Conservation (phyloP, 495 filamentous ascomycete species). For the Neurospora sp. region DNA sequence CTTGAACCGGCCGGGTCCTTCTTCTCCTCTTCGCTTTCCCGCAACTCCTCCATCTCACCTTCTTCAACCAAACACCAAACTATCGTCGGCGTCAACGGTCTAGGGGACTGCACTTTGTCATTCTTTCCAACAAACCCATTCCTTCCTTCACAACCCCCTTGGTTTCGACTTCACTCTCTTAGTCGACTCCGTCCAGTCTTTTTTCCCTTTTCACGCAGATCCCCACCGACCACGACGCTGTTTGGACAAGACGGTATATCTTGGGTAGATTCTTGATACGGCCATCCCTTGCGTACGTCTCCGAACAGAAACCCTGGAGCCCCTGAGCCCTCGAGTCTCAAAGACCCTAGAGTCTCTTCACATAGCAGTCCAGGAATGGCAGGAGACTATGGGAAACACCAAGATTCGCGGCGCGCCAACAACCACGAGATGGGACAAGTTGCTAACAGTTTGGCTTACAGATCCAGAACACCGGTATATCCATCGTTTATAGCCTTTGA, state of each 20-base stretch:
- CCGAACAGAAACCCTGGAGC: not conserved
- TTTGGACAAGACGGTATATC: not conserved
- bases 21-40: slow-evolving; percentile 12
- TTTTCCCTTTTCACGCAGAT: slow-evolving; percentile 26
- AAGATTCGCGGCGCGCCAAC: not conserved
- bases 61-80: slow-evolving; percentile 10
- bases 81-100: slow-evolving; percentile 17
- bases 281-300: slow-evolving; percentile 24
- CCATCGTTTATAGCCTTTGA: not conserved
- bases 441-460: not conserved
- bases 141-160: slow-evolving; percentile 19
- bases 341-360: not conserved
- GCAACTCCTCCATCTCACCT: not conserved
- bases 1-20: slow-evolving; percentile 2
- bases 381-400: not conserved
- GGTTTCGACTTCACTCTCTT: slow-evolving; percentile 77
- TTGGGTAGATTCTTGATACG: not conserved
- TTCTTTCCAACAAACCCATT: slow-evolving; percentile 20
- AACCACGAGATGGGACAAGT: not conserved
- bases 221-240: slow-evolving; percentile 2
- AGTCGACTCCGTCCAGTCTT: slow-evolving; percentile 45
- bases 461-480: not conserved
- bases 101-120: slow-evolving; percentile 11
- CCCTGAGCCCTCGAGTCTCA: not conserved
- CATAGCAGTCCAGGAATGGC: not conserved